Base-by-base conservation (phyloP, 768 basidiomycete species). In the Postia placenta region DNA sequence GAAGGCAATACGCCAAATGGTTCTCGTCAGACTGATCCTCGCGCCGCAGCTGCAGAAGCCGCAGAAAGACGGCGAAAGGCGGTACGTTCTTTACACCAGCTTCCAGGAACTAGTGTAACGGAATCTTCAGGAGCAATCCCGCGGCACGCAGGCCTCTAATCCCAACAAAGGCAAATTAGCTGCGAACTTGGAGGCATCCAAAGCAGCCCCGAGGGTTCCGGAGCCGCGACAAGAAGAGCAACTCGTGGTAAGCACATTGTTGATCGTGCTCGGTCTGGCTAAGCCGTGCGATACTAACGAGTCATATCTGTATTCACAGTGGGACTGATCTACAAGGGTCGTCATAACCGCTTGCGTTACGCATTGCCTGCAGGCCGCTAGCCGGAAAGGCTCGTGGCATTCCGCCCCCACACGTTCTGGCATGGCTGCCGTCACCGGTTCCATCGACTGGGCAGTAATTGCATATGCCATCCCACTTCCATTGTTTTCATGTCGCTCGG, bases 151-250 rank as follows among this genome's bases (percentile, higher is more conserved):
- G 54, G 57, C 65, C 48, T 64, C 69, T 45, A 76, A 77, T 62
- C 74, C 74, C 30, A 75, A 70, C 55, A 58, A 62, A 54, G 75
- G 75, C 40, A 66, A 56, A 52, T 70, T 76, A 48, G 68, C 75
- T 15, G 67, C 67, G 38, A 66, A 74, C 47, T 54, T 74, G 47
- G 69, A 71, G 60, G 69, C 65, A 33, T 64, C 65, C 45, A 75
- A 68, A 61, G 42, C 62, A 47, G 60, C 62, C 24, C 66, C 63
- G 55, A 60, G 57, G 54, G 63, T 61, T 38, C 68, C 74, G 52
- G 64, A 71, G 58, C 58, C 65, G 55, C 64, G 64, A 53, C 64
- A 68, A 57, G 67, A 73, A 57, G 70, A 67, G 45, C 57, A 51
- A 45, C 65, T 74, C 55, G 71, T 78, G 71, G 74, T 76, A 56